Base-by-base conservation (phyloP, 352 stramenopile genomes). In the Phytophthora fragariaefolia region DNA sequence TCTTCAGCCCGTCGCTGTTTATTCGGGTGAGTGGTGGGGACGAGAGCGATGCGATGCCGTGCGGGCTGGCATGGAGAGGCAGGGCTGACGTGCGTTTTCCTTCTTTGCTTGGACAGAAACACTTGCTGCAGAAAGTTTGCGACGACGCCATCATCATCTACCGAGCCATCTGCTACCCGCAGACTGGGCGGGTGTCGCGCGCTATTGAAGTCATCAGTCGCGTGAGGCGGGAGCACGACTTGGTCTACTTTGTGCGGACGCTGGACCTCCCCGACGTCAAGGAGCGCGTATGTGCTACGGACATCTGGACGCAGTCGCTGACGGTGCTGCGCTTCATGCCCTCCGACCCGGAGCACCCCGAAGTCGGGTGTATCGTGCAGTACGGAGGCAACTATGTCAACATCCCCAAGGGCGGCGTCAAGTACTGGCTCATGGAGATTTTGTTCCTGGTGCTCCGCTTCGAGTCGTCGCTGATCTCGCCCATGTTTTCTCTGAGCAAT, bases 341-440 rank as follows among this genome's bases (percentile, higher is more conserved):
- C 12, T 71, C 61, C 8, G 72, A 80, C 50, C 58, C 69, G 48
- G 49, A 53, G 6, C 48, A 58, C 30, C 63, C 72, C 0, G 60
- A 76, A 20, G 40, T 63, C 6, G 78, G 78, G 18, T 86, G 78
- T 40, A 69, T 68, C 13, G 61, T 86, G 46, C 69, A 80, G 53
- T 84, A 76, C 38, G 78, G 73, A 22, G 78, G 78, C 26, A 70
- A 76, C 59, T 84, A 82, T 50, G 52, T 64, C 2, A 82, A 81
- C 26, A 73, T 83, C 38, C 70, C 75, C 18, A 71, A 63, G 20
- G 67, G 66, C 9, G 73, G 73, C 40, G 67, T 80, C 36, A 71
- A 73, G 54, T 80, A 86, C 57, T 86, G 78, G 78, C 73, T 86
- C 67, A 86, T 86, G 78, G 78, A 86, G 50, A 68, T 82, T 52